Evolutionary conservation across 1,284 basidiomycete genomes (phyloP).

Genomic region (Ustilago loliicola): DNA sequence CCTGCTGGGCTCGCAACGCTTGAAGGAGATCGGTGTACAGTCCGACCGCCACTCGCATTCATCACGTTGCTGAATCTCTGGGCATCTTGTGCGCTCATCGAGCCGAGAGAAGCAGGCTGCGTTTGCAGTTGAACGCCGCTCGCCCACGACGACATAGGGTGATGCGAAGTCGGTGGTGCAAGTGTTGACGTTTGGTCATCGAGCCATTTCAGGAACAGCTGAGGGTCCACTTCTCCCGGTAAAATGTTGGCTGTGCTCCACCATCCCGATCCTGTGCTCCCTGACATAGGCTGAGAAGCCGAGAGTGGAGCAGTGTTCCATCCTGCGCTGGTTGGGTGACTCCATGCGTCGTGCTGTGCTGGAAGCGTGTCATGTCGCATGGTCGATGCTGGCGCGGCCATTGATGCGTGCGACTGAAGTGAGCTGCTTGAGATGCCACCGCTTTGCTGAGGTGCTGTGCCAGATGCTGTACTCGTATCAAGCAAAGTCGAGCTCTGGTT

Average conservation of each 20-base stretch:
- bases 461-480: background rate
- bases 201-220: constrained; percentile 51
- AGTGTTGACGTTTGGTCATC: constrained; percentile 49
- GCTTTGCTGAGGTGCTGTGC: background rate
- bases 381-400: background rate
- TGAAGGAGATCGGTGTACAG: constrained; percentile 17
- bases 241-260: constrained; percentile 53
- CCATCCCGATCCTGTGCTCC: constrained; percentile 38
- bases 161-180: constrained; percentile 44
- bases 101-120: background rate
- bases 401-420: background rate
- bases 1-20: constrained; percentile 25
- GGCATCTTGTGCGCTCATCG: constrained; percentile 8
- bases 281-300: constrained; percentile 19
- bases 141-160: constrained; percentile 46
- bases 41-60: constrained; percentile 4
- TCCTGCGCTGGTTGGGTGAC: constrained; percentile 3
- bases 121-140: constrained; percentile 15
- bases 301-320: constrained; percentile 16
- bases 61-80: constrained; percentile 20
- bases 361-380: background rate
- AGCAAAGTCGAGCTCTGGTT: background rate
- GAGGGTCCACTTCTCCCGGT: constrained; percentile 52
- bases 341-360: constrained; percentile 6
- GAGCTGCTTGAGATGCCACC: background rate